Base-by-base conservation (phyloP, 331 rosid genomes). In the Cydonia oblonga region DNA sequence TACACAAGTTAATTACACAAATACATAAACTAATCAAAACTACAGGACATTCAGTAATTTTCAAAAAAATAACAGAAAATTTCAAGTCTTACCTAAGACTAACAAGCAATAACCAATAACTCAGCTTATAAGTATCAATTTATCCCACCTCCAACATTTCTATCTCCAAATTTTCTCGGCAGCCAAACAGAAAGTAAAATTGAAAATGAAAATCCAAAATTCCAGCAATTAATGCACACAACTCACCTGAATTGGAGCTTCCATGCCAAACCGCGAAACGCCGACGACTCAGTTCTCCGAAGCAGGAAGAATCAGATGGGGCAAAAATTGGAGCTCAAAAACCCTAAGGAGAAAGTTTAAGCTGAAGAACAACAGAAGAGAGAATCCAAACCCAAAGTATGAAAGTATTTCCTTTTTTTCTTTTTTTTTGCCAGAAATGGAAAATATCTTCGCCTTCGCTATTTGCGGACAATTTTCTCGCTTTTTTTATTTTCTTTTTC, bases 321-420 rank as follows among this genome's bases (percentile, higher is more conserved):
- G 14, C 22, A 15, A 54, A 40, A 40, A 11, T 0, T 0, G 46
- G 46, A 42, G 74, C 59, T 24, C 46, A 76, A 68, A 52, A 76
- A 59, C 84, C 84, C 81, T 61, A 81, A 40, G 11, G 26, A 18
- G 26, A 25, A 2, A 35, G 13, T 22, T 32, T 44, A 40, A 49
- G 62, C 38, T 23, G 73, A 54, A 30, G 40, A 71, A 25, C n/a
- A n/a, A n/a, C n/a, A n/a, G n/a, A n/a, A n/a, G n/a, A n/a, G n/a
- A n/a, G n/a, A n/a, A n/a, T n/a, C n/a, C n/a, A n/a, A n/a, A n/a
- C 1, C 53, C 53, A 0, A 16, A 16, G n/a, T 5, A 6, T 46
- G 53, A 4, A 53, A 25, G 58, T 13, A 40, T 20, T 5, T 19
- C 24, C 5, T 8, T n/a, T 53, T 5, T 46, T 3, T 9, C 8